Base-by-base conservation (phyloP, 1,139 yeast genomes). In the Tardiomyces digboiensis region DNA sequence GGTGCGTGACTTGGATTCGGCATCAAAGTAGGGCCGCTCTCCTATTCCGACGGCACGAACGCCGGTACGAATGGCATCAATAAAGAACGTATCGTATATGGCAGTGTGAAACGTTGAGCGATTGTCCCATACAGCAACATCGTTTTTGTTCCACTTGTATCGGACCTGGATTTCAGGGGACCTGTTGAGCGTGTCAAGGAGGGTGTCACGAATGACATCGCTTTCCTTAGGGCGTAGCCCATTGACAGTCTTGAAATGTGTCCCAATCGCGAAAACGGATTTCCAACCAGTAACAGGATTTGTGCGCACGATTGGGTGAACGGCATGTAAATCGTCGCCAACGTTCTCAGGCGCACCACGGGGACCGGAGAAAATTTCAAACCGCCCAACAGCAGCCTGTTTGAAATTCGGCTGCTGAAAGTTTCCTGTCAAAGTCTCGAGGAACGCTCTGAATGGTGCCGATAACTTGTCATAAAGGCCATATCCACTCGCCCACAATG, bases 121-220 rank as follows among this genome's bases (percentile, higher is more conserved):
- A 52, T 62, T 62, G 45, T 62, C 66, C 66, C 66, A 62, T 29
- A 62, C 49, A 7, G 62, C 85, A 41, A 81, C 78, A 7, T 85
- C 75, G 42, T 73, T 69, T 29, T 73, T 73, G 51, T 71, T 75
- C 78, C 81, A 78, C 43, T 59, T 64, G 44, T 74, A 76, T 52
- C 84, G 68, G 20, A 77, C 62, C 44, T 55, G 58, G 14, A 48
- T 41, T 19, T 52, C 58, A 3, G 70, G 66, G 52, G 68, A 69
- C 53, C 65, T 66, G 53, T 71, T 74, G 46, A 61, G 68, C 18
- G 71, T 62, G 38, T 62, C 58, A 51, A 58, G 67, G 53, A 72
- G 59, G 56, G 67, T 68, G 39, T 66, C 61, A 57, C 70, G 63
- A 45, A 72, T 58, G 5, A 62, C 36, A 19, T 59, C 54, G 21